Conservation (phyloP, 371 early-diverging fungal genomes). For the Nematocida parisii region DNA sequence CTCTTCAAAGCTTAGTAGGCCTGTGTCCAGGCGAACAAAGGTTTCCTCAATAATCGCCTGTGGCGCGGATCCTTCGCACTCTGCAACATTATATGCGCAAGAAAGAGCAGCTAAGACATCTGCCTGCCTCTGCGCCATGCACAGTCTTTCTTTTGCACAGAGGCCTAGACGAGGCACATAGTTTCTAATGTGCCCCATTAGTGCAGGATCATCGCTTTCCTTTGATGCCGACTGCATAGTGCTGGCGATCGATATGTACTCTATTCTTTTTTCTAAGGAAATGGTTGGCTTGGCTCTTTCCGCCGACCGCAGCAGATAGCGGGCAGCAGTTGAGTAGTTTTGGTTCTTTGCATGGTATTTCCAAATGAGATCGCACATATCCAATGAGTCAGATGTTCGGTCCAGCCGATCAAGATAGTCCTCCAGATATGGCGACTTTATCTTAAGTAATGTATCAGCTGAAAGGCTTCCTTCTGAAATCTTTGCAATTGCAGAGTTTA, state of each 20-base stretch:
- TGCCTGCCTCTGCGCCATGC: constrained; percentile 53
- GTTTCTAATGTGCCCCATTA: constrained; percentile 31
- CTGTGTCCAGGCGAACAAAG: constrained; percentile 43
- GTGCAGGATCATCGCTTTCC: background rate
- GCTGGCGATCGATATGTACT: constrained; percentile 50
- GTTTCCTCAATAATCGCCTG: constrained; percentile 11
- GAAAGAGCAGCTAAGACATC: constrained; percentile 37
- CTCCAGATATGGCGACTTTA: constrained; percentile 47
- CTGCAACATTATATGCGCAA: constrained; percentile 3
- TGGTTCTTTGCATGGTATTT: constrained; percentile 53
- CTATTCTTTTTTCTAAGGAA: constrained; percentile 43
- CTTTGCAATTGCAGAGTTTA: constrained; percentile 44
- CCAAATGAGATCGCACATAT: constrained; percentile 52
- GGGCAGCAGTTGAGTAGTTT: constrained; percentile 41
- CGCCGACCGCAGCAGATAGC: constrained; percentile 43
- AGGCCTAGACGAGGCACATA: constrained; percentile 25
- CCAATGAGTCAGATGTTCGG: constrained; percentile 2
- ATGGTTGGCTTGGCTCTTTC: constrained; percentile 28
- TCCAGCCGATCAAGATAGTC: constrained; percentile 55
- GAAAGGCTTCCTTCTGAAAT: constrained; percentile 4
- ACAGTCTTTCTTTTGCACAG: constrained; percentile 34
- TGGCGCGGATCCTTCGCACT: background rate
- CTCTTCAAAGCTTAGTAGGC: constrained; percentile 55
- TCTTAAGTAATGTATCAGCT: constrained; percentile 32
- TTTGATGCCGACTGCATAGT: constrained; percentile 45